Base-by-base conservation (phyloP, 2,329 filamentous ascomycete species). In the Sphaerulina populicola region DNA sequence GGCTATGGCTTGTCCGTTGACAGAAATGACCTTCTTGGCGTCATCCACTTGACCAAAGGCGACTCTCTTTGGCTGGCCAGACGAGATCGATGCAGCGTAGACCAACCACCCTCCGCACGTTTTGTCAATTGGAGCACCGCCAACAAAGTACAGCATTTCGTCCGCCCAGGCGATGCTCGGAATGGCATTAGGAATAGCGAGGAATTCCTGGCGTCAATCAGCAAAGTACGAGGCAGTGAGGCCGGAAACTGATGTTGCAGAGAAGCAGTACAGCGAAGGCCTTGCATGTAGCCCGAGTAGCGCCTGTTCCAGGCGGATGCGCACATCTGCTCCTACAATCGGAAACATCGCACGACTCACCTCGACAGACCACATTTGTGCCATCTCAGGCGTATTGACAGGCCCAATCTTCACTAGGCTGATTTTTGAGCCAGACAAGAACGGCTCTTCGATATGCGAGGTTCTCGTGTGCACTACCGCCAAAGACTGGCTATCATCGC, bases 401-500 rank as follows among this genome's bases (percentile, higher is more conserved):
- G 31, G 10, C 31, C 10, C 31, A 8, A 48, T 27, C 30, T 41
- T 33, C 23, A 48, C 38, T 1, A 48, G 23, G 37, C 45, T 48
- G 15, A 48, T 14, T 33, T 56, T 49, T 3, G 55, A 49, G 6
- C 65, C 64, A 45, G 59, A 42, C 21, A 54, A 23, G 27, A 44
- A 58, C 9, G 51, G 41, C 21, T 54, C 57, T 43, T 68, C 64
- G 14, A 64, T 53, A 37, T 67, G 56, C 6, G 67, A 61, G 2
- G 58, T 64, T 8, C 47, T 47, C 2, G 49, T 45, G 18, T 55
- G 52, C 6, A 55, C 48, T 14, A 62, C 60, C 1, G 60, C 63
- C 38, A 69, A 56, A 15, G 57, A 47, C 9, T 51, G 55, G 2
- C 61, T 59, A 45, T 65, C 60, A 11, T 53, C 47, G 31, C 52